Evolutionary conservation across 148 eudicot species (phyloP).

Genomic region (Chenopodium suecicum): DNA sequence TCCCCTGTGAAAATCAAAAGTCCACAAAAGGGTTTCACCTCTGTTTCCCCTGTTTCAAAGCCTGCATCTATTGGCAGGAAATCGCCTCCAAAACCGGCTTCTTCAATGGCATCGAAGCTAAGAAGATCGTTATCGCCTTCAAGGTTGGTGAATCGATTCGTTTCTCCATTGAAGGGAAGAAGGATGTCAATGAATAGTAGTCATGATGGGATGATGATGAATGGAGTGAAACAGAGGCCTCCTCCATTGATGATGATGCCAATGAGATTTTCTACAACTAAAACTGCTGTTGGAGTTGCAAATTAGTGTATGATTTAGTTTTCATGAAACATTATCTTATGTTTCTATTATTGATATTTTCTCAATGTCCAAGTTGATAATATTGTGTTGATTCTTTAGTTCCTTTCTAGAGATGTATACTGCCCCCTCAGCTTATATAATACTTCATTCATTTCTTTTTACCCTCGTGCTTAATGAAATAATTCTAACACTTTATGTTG

Average conservation of each 20-base stretch:
- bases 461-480: too few relatives aligned
- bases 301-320: constrained; percentile 1
- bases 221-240: constrained; percentile 60
- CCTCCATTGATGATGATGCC: constrained; percentile 40
- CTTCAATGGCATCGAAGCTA: constrained; percentile 37
- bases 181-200: constrained; percentile 35
- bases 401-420: too few relatives aligned
- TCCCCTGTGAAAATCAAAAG: constrained; percentile 58
- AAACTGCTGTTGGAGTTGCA: constrained; percentile 21
- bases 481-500: too few relatives aligned
- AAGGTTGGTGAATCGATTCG: constrained; percentile 62
- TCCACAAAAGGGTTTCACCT: constrained; percentile 34
- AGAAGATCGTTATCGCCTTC: constrained; percentile 82
- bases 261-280: constrained; percentile 40
- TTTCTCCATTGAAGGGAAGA: constrained; percentile 82
- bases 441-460: too few relatives aligned
- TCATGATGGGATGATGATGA: constrained; percentile 31
- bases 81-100: constrained; percentile 29
- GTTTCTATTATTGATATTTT: constrained; percentile 15
- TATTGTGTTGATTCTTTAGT: background rate
- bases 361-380: constrained; percentile 28
- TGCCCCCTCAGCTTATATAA: background rate
- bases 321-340: background rate
- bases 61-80: constrained; percentile 20
- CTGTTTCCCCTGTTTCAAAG: constrained; percentile 46